Conservation (phyloP, 2,329 filamentous ascomycete genomes). For the Penicillium capsulatum region DNA sequence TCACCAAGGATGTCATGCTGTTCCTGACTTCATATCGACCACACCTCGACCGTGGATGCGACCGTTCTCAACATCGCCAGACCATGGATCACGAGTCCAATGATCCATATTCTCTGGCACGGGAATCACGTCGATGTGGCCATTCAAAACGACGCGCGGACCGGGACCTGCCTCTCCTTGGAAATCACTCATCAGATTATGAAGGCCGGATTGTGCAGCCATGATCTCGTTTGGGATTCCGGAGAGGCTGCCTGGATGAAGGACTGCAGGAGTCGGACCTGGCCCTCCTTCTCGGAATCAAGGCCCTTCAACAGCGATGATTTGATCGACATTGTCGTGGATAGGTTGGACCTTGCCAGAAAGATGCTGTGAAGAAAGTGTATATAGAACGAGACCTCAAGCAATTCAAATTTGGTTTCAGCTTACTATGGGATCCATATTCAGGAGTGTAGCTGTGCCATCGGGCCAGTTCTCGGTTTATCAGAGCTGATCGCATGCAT, state of each 20-base stretch:
- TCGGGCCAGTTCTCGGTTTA: too few species aligned
- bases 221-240: not conserved
- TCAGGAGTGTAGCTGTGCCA: too few species aligned
- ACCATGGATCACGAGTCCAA: slow-evolving; percentile 32
- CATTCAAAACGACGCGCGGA: slow-evolving; percentile 39
- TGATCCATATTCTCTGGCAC: slow-evolving; percentile 26
- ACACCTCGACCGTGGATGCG: slow-evolving; percentile 38
- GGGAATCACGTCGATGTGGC: slow-evolving; percentile 44
- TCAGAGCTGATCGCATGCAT: too few species aligned
- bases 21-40: slow-evolving; percentile 46
- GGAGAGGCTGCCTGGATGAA: slow-evolving; percentile 4
- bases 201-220: slow-evolving; percentile 2
- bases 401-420: too few species aligned
- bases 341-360: too few species aligned
- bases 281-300: not conserved
- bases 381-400: too few species aligned
- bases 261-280: not conserved
- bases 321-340: not conserved
- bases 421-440: too few species aligned
- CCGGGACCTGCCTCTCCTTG: slow-evolving; percentile 14
- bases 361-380: too few species aligned
- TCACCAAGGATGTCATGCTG: slow-evolving; percentile 37
- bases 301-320: not conserved
- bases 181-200: slow-evolving; percentile 6
- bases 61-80: slow-evolving; percentile 29